Conservation (phyloP, 352 stramenopile genomes). For the Phytopythium oedochilum region DNA sequence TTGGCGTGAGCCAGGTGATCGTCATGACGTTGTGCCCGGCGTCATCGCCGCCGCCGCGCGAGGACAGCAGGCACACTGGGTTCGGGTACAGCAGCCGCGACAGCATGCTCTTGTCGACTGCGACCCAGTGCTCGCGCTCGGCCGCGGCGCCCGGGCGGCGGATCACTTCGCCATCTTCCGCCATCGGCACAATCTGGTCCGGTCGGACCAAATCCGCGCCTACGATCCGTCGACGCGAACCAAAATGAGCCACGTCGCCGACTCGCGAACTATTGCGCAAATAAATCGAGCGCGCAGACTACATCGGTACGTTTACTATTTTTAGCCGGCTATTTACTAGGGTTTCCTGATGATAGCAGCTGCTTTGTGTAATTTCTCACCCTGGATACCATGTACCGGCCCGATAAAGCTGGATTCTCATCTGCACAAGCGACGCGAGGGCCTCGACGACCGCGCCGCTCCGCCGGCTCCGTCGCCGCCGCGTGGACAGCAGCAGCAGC, state of each 20-base stretch:
- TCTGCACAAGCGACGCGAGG: neutral
- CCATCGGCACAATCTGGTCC: constrained; percentile 1
- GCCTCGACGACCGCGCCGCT: neutral
- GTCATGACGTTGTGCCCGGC: constrained; percentile 59
- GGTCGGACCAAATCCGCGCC: neutral
- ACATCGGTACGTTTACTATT: neutral
- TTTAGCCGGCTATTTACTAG: neutral
- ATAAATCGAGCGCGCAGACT: neutral
- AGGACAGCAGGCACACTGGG: constrained; percentile 70
- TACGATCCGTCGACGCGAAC: neutral
- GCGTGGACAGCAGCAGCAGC: neutral
- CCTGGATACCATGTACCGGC: too few species aligned
- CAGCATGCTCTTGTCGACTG: constrained; percentile 66
- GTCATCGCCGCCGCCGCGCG: constrained; percentile 16
- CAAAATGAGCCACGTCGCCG: constrained; percentile 1
- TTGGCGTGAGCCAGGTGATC: constrained; percentile 83
- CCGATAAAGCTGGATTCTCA: neutral
- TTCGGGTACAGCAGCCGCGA: constrained; percentile 79
- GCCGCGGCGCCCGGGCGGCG: neutral
- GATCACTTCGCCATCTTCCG: neutral
- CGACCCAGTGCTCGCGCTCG: constrained; percentile 27
- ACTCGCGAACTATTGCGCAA: neutral
- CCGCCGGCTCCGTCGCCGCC: neutral
- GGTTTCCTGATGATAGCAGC: neutral
- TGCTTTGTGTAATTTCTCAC: neutral